A percentile compares a stretch with the other conserved stretches of the same genome.
phyloP scores from a whole-genome alignment of 225 moss, liverwort and hornwort genomes.

The Bryum argenteum region DNA sequence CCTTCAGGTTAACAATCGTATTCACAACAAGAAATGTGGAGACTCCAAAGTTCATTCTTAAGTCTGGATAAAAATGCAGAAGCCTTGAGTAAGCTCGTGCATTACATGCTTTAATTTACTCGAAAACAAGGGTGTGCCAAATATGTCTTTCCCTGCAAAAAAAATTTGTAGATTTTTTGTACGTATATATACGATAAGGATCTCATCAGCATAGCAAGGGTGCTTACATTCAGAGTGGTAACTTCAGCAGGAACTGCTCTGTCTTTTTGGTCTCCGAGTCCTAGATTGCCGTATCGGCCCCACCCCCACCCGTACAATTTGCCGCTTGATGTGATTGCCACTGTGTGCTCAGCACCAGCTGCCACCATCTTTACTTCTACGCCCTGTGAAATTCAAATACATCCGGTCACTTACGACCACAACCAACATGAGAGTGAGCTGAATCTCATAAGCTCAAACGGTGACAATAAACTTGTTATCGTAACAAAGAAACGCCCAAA shows the following conservation, averaged over 20 bases:
- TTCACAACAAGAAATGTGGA: not conserved
- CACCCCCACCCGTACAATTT: constrained; percentile 97
- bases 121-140: no score
- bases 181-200: no score
- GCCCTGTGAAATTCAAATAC: constrained; percentile 44
- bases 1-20: constrained; percentile 24
- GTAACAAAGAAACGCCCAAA: no score
- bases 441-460: not conserved
- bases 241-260: constrained; percentile 81
- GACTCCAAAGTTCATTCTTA: not conserved
- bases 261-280: constrained; percentile 80
- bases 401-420: not conserved
- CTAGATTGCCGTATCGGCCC: constrained; percentile 95
- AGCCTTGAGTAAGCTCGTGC: no score
- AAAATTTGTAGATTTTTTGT: no score
- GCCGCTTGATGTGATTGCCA: constrained; percentile 80
- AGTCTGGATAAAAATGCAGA: no score
- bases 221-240: constrained; percentile 56
- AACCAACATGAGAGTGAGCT: not conserved
- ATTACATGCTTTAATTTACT: no score
- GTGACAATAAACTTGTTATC: no score
- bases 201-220: not conserved
- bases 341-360: constrained; percentile 94
- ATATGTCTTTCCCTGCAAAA: no score
- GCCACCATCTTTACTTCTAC: constrained; percentile 75